Evolutionary conservation across 164 flowering plant species (phyloP).

Genomic region (Annona cherimola): DNA sequence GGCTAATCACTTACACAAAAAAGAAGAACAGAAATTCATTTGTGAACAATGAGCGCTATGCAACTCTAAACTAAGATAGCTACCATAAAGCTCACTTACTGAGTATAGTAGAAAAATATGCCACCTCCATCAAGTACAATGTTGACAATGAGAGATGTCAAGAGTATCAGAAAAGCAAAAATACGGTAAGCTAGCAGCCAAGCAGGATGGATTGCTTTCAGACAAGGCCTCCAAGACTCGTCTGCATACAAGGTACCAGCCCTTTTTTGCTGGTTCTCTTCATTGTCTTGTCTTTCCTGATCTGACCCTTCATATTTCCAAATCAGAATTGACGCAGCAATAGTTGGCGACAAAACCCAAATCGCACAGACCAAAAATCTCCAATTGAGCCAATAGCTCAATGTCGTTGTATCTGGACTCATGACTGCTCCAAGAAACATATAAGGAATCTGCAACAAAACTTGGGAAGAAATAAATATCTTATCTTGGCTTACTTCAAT

Average conservation of each 20-base stretch:
- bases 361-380: conserved; percentile 60
- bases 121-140: conserved; percentile 55
- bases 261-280: conserved; percentile 21
- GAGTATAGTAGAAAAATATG: conserved; percentile 79
- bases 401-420: conserved; percentile 49
- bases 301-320: conserved; percentile 51
- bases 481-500: neutral
- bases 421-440: conserved; percentile 58
- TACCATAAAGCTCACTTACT: conserved; percentile 46
- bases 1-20: neutral
- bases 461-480: conserved; percentile 22
- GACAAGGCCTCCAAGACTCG: conserved; percentile 83
- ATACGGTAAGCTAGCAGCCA: conserved; percentile 76
- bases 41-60: too few species aligned
- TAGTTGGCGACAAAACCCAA: conserved; percentile 41
- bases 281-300: conserved; percentile 9
- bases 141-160: conserved; percentile 42
- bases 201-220: conserved; percentile 73
- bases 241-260: conserved; percentile 55
- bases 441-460: conserved; percentile 51
- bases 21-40: neutral
- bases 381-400: conserved; percentile 87
- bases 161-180: conserved; percentile 50
- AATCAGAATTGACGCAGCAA: conserved; percentile 44
- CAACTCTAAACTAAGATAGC: neutral